Evolutionary conservation across 2,329 filamentous ascomycete species (phyloP).

Genomic region (Cercospora sesami): DNA sequence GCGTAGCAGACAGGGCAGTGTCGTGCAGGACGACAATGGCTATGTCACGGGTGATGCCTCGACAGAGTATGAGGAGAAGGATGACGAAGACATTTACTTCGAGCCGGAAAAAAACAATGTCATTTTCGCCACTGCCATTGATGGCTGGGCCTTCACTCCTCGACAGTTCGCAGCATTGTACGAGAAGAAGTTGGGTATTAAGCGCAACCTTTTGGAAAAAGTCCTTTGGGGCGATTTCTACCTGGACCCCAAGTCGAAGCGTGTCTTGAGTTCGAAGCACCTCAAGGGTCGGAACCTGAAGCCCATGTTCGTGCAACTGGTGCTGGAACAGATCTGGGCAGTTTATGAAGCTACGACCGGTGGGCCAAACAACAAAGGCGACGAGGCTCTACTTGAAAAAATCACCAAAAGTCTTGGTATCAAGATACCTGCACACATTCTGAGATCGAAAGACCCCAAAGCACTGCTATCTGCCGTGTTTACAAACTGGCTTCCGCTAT

Average conservation of each 20-base stretch:
- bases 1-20: constrained; percentile 48
- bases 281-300: constrained; percentile 88
- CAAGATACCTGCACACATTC: constrained; percentile 77
- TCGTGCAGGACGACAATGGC: constrained; percentile 56
- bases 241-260: constrained; percentile 93
- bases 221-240: constrained; percentile 97
- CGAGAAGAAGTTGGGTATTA: constrained; percentile 96
- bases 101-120: constrained; percentile 98
- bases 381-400: constrained; percentile 81
- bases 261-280: constrained; percentile 86
- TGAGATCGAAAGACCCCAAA: constrained; percentile 79
- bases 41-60: constrained; percentile 50
- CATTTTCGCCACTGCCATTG: constrained; percentile 95
- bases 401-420: constrained; percentile 90
- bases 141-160: constrained; percentile 98
- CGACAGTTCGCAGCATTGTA: constrained; percentile 91
- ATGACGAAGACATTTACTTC: constrained; percentile 97
- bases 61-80: constrained; percentile 77
- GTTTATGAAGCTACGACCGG: constrained; percentile 89
- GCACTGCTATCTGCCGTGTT: constrained; percentile 85
- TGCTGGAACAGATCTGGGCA: constrained; percentile 94
- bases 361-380: constrained; percentile 77
- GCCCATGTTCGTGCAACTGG: constrained; percentile 95
- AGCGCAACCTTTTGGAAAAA: constrained; percentile 81
- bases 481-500: constrained; percentile 85